Conservation (phyloP, 148 eudicot genomes). For the Camellia lanceoleosa region DNA sequence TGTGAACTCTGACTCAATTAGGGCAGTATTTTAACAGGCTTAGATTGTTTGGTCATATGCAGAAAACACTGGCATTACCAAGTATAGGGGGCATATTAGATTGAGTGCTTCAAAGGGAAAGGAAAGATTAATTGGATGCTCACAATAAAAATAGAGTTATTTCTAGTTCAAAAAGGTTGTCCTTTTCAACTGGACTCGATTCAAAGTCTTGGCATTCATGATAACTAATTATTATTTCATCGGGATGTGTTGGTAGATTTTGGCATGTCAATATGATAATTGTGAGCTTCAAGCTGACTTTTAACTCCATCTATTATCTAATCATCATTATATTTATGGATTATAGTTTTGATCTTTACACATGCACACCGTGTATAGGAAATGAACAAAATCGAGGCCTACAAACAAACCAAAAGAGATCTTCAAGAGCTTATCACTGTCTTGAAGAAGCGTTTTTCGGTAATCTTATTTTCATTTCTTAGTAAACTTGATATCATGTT, state of each 20-base stretch:
- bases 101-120: no score
- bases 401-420: constrained; percentile 32
- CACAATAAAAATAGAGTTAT: no score
- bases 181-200: no score
- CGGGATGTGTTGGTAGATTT: neutral
- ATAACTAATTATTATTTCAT: neutral
- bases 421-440: constrained; percentile 18
- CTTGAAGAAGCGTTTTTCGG: constrained; percentile 25
- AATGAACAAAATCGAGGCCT: constrained; percentile 37
- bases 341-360: neutral
- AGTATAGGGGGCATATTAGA: no score
- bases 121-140: no score
- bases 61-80: no score
- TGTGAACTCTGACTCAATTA: neutral
- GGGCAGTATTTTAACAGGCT: neutral
- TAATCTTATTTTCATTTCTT: neutral
- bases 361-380: constrained; percentile 18
- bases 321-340: neutral
- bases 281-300: neutral
- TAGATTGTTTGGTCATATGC: neutral
- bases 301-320: neutral
- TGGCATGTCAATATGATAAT: neutral
- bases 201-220: no score
- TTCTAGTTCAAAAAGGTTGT: no score
- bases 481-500: neutral